phyloP scores from a whole-genome alignment of 2,329 filamentous ascomycete species.

The Zymoseptoria brevis region DNA sequence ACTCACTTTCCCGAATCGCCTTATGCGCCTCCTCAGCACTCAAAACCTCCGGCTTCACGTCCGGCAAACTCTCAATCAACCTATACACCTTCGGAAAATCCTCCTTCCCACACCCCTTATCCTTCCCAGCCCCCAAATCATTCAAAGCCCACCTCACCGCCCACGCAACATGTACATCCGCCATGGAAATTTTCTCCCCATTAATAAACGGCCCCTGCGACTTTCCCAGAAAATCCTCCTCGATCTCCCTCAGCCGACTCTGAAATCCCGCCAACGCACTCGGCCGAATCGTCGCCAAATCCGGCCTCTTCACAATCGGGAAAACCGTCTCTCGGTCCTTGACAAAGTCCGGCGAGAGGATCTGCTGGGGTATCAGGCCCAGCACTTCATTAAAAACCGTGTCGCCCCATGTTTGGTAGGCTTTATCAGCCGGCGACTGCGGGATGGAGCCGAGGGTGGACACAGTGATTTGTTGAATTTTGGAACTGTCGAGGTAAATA shows the following conservation, averaged over 20 bases:
- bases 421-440: conserved; percentile 22
- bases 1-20: conserved; percentile 14
- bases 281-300: conserved; percentile 17
- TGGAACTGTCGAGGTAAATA: conserved; percentile 24
- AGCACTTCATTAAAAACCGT: conserved; percentile 18
- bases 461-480: conserved; percentile 19
- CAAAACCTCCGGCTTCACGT: conserved; percentile 14
- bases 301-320: conserved; percentile 18
- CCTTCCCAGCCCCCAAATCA: conserved; percentile 14
- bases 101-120: conserved; percentile 17
- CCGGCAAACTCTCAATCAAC: conserved; percentile 20
- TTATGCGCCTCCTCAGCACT: conserved; percentile 21
- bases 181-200: conserved; percentile 16
- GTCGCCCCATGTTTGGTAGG: conserved; percentile 23
- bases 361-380: conserved; percentile 15
- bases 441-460: conserved; percentile 10
- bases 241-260: conserved; percentile 15
- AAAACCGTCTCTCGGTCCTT: conserved; percentile 25
- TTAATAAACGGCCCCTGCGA: conserved; percentile 18
- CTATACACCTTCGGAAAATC: conserved; percentile 22
- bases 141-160: conserved; percentile 19
- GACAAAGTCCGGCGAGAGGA: conserved; percentile 18
- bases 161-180: conserved; percentile 24
- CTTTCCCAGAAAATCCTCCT: conserved; percentile 15
- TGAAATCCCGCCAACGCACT: conserved; percentile 18